phyloP scores from a whole-genome alignment of 495 filamentous ascomycete genomes.

The Acidomyces sp. region DNA sequence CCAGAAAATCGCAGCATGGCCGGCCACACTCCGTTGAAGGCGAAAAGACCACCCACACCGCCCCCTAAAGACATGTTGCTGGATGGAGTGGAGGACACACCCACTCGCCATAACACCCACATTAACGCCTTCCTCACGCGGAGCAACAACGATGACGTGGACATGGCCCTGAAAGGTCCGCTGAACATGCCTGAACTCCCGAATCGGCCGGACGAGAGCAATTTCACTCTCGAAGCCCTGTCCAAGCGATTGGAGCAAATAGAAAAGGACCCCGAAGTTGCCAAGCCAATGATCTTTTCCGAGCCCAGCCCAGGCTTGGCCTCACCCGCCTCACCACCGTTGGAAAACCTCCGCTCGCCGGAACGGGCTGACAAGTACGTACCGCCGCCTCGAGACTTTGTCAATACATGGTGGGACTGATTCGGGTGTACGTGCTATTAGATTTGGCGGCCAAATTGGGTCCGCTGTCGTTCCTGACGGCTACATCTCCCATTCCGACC shows the following conservation, averaged over 20 bases:
- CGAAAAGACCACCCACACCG: constrained; percentile 7
- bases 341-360: too few relatives aligned
- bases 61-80: constrained; percentile 3
- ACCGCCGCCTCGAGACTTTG: background rate
- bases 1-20: constrained; percentile 12
- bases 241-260: constrained; percentile 13
- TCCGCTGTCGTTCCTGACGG: background rate
- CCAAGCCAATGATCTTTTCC: constrained; percentile 9
- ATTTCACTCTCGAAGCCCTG: constrained; percentile 18
- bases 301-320: constrained; percentile 11
- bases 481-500: background rate
- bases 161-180: constrained; percentile 28
- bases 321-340: constrained; percentile 5
- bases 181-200: constrained; percentile 18
- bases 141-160: constrained; percentile 31
- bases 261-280: constrained; percentile 6
- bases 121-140: constrained; percentile 11
- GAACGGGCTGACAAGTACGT: background rate
- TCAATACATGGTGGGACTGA: background rate
- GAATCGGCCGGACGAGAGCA: constrained; percentile 10
- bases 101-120: constrained; percentile 20
- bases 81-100: constrained; percentile 17
- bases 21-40: constrained; percentile 20
- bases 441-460: too few relatives aligned
- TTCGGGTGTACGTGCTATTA: too few relatives aligned